Conservation (phyloP, 164 flowering plant species). For the Euptelea pleiosperma region DNA sequence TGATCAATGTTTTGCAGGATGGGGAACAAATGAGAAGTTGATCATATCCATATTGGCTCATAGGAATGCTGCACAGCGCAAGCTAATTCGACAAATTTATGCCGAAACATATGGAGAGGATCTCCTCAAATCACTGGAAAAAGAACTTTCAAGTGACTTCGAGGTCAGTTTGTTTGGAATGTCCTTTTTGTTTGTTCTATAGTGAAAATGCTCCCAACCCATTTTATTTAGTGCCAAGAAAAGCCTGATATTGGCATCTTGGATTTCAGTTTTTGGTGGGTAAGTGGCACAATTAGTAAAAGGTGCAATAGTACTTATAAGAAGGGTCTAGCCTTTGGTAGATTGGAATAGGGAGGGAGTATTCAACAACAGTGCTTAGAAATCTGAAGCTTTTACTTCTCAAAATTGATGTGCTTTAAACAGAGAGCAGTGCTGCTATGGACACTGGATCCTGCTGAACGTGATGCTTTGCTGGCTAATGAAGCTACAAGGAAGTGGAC, state of each 20-base stretch:
- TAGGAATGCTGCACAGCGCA: slow-evolving; percentile 64
- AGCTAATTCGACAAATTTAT: slow-evolving; percentile 45
- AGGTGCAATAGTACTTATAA: too few relatives aligned
- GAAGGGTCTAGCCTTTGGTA: too few relatives aligned
- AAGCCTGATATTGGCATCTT: too few relatives aligned
- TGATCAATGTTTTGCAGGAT: slow-evolving; percentile 44
- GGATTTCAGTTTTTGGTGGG: too few relatives aligned
- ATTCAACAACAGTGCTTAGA: not conserved
- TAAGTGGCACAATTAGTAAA: too few relatives aligned
- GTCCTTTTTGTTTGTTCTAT: not conserved
- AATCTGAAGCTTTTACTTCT: not conserved
- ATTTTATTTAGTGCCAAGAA: too few relatives aligned
- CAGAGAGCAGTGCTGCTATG: slow-evolving; percentile 57
- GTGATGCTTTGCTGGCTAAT: slow-evolving; percentile 66
- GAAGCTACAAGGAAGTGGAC: slow-evolving; percentile 57
- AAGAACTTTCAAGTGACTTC: slow-evolving; percentile 68
- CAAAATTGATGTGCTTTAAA: not conserved
- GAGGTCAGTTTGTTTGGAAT: slow-evolving; percentile 39
- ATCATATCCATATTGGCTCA: slow-evolving; percentile 70
- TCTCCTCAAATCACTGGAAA: slow-evolving; percentile 59
- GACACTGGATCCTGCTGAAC: slow-evolving; percentile 69
- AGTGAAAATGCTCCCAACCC: too few relatives aligned
- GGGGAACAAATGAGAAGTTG: slow-evolving; percentile 79
- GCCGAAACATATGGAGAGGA: slow-evolving; percentile 59
- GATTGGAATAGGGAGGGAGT: too few relatives aligned